Evolutionary conservation across 352 stramenopile genomes (phyloP).

Genomic region (Thalassiosira hispida): DNA sequence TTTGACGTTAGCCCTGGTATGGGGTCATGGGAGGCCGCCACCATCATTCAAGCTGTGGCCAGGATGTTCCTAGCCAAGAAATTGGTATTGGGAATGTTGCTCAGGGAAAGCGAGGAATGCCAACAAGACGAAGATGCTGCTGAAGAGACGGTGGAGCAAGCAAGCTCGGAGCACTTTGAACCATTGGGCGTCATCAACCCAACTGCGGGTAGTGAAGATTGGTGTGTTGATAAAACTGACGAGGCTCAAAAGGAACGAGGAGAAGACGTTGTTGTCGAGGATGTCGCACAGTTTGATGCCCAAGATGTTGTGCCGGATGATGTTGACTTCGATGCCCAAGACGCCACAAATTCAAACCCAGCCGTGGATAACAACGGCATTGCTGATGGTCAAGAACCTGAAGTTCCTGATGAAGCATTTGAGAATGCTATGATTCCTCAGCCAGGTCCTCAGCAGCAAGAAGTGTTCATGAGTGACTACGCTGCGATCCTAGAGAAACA

Average conservation of each 20-base stretch:
- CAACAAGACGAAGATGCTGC: neutral
- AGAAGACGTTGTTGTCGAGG: neutral
- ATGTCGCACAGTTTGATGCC: neutral
- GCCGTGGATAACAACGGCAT: neutral
- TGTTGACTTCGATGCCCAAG: neutral
- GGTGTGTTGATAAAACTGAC: neutral
- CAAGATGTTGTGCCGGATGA: neutral
- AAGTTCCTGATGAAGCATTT: neutral
- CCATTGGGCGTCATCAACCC: neutral
- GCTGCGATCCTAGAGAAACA: neutral
- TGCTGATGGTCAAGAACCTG: neutral
- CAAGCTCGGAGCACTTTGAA: neutral
- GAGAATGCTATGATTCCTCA: neutral
- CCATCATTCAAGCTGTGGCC: constrained; percentile 6
- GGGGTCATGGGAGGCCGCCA: constrained; percentile 9
- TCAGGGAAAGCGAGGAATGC: constrained; percentile 1
- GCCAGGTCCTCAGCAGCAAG: neutral
- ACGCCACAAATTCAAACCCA: neutral
- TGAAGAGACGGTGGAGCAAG: neutral
- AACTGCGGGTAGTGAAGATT: neutral
- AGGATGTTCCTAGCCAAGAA: constrained; percentile 6
- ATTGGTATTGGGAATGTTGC: neutral
- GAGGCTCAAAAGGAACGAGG: neutral
- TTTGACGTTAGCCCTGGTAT: constrained; percentile 7
- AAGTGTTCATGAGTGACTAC: neutral